A percentile compares a stretch with the other conserved stretches of the same genome.
Evolutionary conservation across 1,284 basidiomycete species (phyloP).

Genomic region (Rhodofomes roseus): DNA sequence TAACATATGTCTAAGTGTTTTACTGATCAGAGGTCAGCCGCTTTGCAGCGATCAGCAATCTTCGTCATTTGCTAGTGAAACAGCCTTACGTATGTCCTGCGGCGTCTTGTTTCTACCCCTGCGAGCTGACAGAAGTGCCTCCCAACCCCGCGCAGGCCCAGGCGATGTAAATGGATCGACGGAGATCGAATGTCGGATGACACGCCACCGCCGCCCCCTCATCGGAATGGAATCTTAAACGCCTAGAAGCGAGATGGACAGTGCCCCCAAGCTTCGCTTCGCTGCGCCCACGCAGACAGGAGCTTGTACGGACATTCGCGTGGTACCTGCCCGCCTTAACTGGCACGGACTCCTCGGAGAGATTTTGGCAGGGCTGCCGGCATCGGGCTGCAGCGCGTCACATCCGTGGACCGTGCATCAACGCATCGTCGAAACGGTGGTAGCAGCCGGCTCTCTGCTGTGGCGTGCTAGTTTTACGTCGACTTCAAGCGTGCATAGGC

Average conservation of each 20-base stretch:
- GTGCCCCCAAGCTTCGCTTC: not conserved
- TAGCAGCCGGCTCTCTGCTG: too few species aligned
- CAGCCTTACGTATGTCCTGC: not conserved
- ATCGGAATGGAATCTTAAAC: not conserved
- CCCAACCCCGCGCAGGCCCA: not conserved
- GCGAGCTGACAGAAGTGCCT: not conserved
- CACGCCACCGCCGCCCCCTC: conserved; percentile 23
- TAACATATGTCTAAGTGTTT: not conserved
- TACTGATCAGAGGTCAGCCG: not conserved
- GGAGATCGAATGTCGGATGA: not conserved
- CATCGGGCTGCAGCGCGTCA: not conserved
- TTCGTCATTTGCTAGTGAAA: not conserved
- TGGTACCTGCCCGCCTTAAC: not conserved
- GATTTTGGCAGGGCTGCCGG: not conserved
- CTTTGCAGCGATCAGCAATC: not conserved
- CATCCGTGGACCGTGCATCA: too few species aligned
- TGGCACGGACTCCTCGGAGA: not conserved
- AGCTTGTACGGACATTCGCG: not conserved
- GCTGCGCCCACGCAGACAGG: not conserved
- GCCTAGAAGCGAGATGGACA: not conserved
- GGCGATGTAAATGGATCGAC: not conserved
- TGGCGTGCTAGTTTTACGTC: not conserved
- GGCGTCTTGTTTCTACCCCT: too few species aligned
- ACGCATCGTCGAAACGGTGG: too few species aligned
- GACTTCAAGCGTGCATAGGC: not conserved